phyloP scores from a whole-genome alignment of 352 stramenopile species.

The Globisporangium paddicum region DNA sequence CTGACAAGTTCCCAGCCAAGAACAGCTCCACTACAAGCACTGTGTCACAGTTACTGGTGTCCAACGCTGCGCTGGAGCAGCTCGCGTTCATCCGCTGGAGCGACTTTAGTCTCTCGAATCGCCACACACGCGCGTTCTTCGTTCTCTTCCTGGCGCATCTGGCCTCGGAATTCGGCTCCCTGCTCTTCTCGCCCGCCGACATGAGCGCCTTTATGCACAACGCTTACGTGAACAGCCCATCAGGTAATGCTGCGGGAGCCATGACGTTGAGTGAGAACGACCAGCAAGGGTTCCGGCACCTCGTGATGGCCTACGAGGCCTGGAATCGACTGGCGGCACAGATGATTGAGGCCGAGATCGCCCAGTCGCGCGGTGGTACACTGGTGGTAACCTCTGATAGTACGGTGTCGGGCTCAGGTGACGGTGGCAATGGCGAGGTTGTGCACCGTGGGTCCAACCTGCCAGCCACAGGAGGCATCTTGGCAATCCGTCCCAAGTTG shows the following conservation, averaged over 20 bases:
- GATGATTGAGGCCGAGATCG: constrained; percentile 34
- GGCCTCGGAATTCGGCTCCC: constrained; percentile 37
- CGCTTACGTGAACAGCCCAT: constrained; percentile 18
- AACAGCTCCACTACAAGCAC: background rate
- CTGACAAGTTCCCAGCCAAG: background rate
- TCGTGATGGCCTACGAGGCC: constrained; percentile 31
- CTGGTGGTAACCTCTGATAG: background rate
- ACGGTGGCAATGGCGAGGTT: background rate
- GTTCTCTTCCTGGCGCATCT: constrained; percentile 44
- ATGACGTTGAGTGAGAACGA: background rate
- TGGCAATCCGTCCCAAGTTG: constrained; percentile 27
- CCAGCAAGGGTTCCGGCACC: constrained; percentile 16
- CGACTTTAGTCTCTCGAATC: constrained; percentile 42
- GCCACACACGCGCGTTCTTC: constrained; percentile 31
- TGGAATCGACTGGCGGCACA: constrained; percentile 45
- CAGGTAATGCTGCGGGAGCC: background rate
- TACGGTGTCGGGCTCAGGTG: background rate
- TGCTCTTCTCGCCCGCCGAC: constrained; percentile 61
- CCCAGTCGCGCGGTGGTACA: constrained; percentile 24
- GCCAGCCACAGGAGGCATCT: background rate
- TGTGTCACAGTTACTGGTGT: background rate
- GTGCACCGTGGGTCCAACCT: background rate
- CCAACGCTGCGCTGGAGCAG: constrained; percentile 23
- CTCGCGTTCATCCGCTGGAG: constrained; percentile 23
- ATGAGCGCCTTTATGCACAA: constrained; percentile 58